Evolutionary conservation across 2,329 filamentous ascomycete genomes (phyloP), one percentile per base, ranked within the genome.

Genomic region (Chaetomium globosum): DNA sequence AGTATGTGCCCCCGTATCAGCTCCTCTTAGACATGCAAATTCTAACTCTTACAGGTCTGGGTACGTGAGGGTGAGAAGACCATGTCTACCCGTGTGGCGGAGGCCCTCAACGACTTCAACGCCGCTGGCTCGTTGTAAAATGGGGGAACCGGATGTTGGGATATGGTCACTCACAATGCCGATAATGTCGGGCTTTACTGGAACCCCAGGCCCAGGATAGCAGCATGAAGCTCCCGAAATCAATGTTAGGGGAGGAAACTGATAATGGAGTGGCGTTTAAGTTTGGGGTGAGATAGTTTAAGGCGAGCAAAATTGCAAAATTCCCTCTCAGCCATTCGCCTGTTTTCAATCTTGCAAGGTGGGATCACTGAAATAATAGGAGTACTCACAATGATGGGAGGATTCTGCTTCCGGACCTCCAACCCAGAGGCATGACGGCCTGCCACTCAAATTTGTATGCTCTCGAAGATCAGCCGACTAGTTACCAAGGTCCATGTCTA

Each of bases 61-160:
- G 72, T 77, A 55, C 73, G 75, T 67, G 91, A 93, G 84, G 95
- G 94, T 75, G 95, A 99, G 88, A 96, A 97, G 89, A 93, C 90
- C 76, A 99, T 98, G 95, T 86, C 84, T 76, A 81, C 83, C 74
- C 91, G 95, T 80, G 87, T 97, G 71, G 77, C 86, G 73, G 87
- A 89, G 78, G 94, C 91, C 67, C 88, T 99, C 69, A 83, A 89
- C 75, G 94, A 98, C 84, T 99, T 99, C 87, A 93, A 95, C 84
- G 86, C 91, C 74, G 85, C 90, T 74, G 85, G 85, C 75, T 85
- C 92, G 81, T 80, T 94, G 80, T 96, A 91, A 86, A 75, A 28
- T 59, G 43, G n/a, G 43, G n/a, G 10, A 26, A n/a, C 5, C 23
- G 4, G 21, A 9, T 9, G 10, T 8, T 21, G 26, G 31, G 7